phyloP scores from a whole-genome alignment of 805 yeast species.

The Kuraishia hungarica region DNA sequence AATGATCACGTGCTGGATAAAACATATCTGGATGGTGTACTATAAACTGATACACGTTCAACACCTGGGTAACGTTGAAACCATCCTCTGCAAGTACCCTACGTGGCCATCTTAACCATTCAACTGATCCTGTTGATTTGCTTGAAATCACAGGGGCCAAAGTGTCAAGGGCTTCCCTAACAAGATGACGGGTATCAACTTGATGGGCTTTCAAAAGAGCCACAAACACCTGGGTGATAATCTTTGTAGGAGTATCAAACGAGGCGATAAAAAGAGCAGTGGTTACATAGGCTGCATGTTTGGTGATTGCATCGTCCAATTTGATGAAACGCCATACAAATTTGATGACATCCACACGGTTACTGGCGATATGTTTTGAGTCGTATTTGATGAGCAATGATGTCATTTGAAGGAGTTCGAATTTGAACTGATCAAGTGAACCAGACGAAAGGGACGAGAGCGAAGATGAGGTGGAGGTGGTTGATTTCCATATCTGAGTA shows the following conservation, averaged over 20 bases:
- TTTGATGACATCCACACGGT: constrained; percentile 78
- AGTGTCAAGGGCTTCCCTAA: constrained; percentile 78
- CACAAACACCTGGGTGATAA: constrained; percentile 88
- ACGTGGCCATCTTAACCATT: constrained; percentile 94
- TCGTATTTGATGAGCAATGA: constrained; percentile 66
- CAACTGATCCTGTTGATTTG: constrained; percentile 43
- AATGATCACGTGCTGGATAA: constrained; percentile 80
- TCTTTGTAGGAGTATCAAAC: constrained; percentile 80
- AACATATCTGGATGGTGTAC: constrained; percentile 80
- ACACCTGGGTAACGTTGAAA: constrained; percentile 75
- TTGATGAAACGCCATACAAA: constrained; percentile 93
- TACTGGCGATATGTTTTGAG: constrained; percentile 46
- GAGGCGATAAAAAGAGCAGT: constrained; percentile 80
- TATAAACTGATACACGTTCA: constrained; percentile 82
- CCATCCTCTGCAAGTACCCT: constrained; percentile 88
- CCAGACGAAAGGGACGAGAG: constrained; percentile 37
- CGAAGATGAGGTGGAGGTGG: not conserved
- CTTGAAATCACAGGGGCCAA: constrained; percentile 81
- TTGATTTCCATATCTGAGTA: not conserved
- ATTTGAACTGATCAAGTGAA: constrained; percentile 61
- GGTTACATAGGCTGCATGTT: constrained; percentile 87
- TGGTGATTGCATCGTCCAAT: constrained; percentile 79
- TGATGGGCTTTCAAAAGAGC: constrained; percentile 82
- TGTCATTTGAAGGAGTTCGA: constrained; percentile 75
- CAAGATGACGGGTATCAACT: constrained; percentile 74